phyloP scores from a whole-genome alignment of 78 protist genomes.

The Pigoraptor vietnamica region DNA sequence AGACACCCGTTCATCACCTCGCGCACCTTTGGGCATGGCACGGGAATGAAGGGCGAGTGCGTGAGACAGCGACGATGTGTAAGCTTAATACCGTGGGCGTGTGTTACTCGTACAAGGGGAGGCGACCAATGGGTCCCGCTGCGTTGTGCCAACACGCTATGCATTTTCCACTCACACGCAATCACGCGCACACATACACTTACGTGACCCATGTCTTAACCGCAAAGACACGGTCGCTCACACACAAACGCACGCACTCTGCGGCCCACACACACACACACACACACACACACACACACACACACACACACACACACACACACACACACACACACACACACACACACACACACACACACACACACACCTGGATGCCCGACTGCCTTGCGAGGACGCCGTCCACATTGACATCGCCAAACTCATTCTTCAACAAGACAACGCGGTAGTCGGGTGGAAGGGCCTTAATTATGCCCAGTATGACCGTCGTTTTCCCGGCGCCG shows the following conservation, averaged over 20 bases:
- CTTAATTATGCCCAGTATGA: not conserved
- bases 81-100: too few relatives aligned
- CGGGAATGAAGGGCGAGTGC: too few relatives aligned
- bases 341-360: not conserved
- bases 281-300: not conserved
- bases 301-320: not conserved
- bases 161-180: too few relatives aligned
- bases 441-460: not conserved
- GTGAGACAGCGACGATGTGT: too few relatives aligned
- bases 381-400: not conserved
- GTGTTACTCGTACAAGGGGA: too few relatives aligned
- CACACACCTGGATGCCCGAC: not conserved
- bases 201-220: not conserved
- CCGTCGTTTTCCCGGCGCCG: constrained; percentile 18
- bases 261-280: not conserved
- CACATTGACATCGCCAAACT: constrained; percentile 17
- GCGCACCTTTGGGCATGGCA: not conserved
- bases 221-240: not conserved
- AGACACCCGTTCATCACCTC: constrained; percentile 18
- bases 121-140: too few relatives aligned
- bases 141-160: too few relatives aligned
- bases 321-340: not conserved
- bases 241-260: not conserved
- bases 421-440: not conserved
- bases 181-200: too few relatives aligned